These are phyloP conservation scores for Clavariopsis aquatica DNA, from an alignment of 495 filamentous ascomycete species.

Conservation along the genomic window DNA sequence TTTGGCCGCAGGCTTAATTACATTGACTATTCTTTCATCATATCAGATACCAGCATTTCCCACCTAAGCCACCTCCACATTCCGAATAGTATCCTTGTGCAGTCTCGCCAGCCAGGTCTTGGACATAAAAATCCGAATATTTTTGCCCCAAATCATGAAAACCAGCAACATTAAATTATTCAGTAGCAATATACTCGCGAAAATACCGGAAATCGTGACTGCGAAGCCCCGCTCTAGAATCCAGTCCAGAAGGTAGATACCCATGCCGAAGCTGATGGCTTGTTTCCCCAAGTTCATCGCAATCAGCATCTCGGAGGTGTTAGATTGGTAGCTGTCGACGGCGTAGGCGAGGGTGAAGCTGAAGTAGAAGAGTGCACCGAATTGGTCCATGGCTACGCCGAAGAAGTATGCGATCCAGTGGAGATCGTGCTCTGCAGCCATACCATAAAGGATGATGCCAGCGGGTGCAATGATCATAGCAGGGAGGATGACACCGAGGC, in stretches of 20 bases:
- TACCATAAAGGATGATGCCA: conserved; percentile 58
- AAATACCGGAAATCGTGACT: conserved; percentile 60
- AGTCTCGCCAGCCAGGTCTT: conserved; percentile 56
- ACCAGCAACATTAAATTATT: conserved; percentile 59
- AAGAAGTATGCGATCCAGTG: conserved; percentile 61
- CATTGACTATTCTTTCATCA: too few relatives aligned
- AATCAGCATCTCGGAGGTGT: conserved; percentile 65
- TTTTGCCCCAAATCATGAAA: conserved; percentile 62
- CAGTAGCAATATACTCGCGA: conserved; percentile 54
- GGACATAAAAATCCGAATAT: conserved; percentile 53
- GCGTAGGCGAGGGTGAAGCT: conserved; percentile 62
- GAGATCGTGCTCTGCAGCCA: conserved; percentile 54
- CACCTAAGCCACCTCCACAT: conserved; percentile 22
- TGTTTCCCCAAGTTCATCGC: conserved; percentile 70
- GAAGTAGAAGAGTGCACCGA: conserved; percentile 59
- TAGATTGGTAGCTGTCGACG: conserved; percentile 60
- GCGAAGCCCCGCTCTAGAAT: conserved; percentile 58
- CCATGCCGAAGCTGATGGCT: conserved; percentile 63
- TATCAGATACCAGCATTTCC: neutral
- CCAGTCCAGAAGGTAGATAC: conserved; percentile 60
- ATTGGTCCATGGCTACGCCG: conserved; percentile 57
- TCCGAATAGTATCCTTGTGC: conserved; percentile 45
- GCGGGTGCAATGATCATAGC: conserved; percentile 57
- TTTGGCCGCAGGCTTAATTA: too few relatives aligned
- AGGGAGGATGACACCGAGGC: conserved; percentile 57